These are phyloP conservation scores for Aureobasidium sp. DNA, from an alignment of 2,329 filamentous ascomycete species.

Conservation along the genomic window DNA sequence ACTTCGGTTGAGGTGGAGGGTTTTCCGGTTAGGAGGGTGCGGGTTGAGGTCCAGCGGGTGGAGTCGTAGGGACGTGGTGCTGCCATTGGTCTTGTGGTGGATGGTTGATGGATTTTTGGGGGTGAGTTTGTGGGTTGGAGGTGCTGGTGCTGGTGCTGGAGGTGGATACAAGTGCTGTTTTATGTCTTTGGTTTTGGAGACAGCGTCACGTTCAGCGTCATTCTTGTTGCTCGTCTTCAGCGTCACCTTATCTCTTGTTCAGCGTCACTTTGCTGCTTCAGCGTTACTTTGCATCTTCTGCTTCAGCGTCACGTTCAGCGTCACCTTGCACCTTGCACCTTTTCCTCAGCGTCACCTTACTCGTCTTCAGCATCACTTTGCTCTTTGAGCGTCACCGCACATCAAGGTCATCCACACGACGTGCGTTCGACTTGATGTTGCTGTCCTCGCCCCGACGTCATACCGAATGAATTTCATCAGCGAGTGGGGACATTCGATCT, in stretches of 20 bases:
- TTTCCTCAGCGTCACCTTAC: neutral
- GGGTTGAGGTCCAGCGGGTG: slow-evolving; percentile 4
- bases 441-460: neutral
- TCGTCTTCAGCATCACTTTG: too few relatives aligned
- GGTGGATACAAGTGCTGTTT: too few relatives aligned
- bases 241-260: neutral
- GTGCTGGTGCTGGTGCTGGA: neutral
- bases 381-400: neutral
- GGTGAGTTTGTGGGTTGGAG: too few relatives aligned
- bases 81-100: neutral
- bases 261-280: neutral
- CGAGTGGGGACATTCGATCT: neutral
- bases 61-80: neutral
- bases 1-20: slow-evolving; percentile 16
- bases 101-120: neutral
- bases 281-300: neutral
- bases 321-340: neutral
- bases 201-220: neutral
- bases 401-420: neutral
- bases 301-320: neutral
- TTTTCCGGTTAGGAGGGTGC: slow-evolving; percentile 15
- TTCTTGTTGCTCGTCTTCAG: too few relatives aligned
- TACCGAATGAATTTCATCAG: neutral
- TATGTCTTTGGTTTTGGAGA: too few relatives aligned
- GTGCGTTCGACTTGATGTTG: neutral